Conservation (phyloP, 768 basidiomycete genomes). For the Imleria badia region DNA sequence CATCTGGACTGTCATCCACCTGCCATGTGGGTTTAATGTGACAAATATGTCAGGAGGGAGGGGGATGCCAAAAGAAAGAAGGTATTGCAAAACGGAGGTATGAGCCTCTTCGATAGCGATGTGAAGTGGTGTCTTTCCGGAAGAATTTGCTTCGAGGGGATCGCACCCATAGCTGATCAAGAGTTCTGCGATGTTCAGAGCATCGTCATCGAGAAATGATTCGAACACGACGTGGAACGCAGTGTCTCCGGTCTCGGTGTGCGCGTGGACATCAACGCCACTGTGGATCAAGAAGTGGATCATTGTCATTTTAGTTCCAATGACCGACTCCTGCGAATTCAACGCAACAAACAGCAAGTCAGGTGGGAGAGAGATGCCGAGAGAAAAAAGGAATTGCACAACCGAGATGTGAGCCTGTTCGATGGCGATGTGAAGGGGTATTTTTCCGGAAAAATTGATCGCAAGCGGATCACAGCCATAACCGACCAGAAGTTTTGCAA, state of each 20-base stretch:
- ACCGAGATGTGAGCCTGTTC: not conserved
- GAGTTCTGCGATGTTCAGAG: not conserved
- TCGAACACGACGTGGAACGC: not conserved
- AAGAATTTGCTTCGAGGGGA: not conserved
- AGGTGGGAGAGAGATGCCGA: not conserved
- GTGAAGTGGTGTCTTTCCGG: not conserved
- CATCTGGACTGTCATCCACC: not conserved
- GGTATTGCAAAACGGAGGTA: not conserved
- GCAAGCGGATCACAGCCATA: not conserved
- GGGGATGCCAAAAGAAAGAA: not conserved
- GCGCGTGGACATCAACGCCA: not conserved
- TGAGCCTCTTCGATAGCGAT: not conserved
- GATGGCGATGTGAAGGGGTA: not conserved
- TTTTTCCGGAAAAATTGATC: not conserved
- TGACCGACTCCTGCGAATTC: not conserved
- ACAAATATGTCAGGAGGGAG: not conserved
- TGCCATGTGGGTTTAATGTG: not conserved
- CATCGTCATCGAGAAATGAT: not conserved
- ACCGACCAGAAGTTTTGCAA: not conserved
- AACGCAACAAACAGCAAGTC: not conserved
- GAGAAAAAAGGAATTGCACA: not conserved
- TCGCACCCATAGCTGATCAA: not conserved
- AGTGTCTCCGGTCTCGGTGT: not conserved
- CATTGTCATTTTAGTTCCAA: not conserved
- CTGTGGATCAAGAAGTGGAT: not conserved